Base-by-base conservation (phyloP, 75 land plant genomes). In the Pinus tabuliformis region DNA sequence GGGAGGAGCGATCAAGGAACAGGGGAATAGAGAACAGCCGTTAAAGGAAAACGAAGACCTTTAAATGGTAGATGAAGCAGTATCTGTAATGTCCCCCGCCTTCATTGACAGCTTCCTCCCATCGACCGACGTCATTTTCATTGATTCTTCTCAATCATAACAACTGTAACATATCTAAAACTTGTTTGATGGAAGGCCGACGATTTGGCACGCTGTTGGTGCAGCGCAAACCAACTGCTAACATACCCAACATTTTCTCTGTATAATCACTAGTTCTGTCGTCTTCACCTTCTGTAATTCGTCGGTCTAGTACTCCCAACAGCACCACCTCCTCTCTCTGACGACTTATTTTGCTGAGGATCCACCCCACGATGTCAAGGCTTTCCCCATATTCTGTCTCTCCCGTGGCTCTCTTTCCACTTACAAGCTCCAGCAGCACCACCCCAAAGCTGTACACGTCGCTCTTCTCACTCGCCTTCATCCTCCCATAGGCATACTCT, bases 391-490 rank as follows among this genome's bases (percentile, higher is more conserved):
- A 84, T 52, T 74, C 84, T 0, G 70, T 8, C 37, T 63, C 66
- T 1, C 63, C 80, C 28, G 75, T 73, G 4, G 84, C 80, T 71
- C 75, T 62, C 73, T n/a, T 81, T 18, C 86, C 77, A 0, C 63
- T 76, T 26, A 84, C 56, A 45, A 84, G 72, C 86, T 84, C 86
- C 63, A 84, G 75, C 76, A 84, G 6, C 20, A 84, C 84, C 17
- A 84, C 86, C 3, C 86, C 86, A 74, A 84, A 84, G 77, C 86
- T 84, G 68, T 84, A 84, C 9, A 84, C 86, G 24, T 84, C 86
- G 33, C 86, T 85, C 56, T 80, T 81, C 37, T 56, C 8, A 76
- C 74, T 14, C 80, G 75, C 74, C 73, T 75, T 76, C 75, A 81
- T 4, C 78, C 59, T 64, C 26, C 66, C 81, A 71, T 81, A 58